Evolutionary conservation across 2,329 filamentous ascomycete genomes (phyloP).

Genomic region (Aspergillus luchuensis): DNA sequence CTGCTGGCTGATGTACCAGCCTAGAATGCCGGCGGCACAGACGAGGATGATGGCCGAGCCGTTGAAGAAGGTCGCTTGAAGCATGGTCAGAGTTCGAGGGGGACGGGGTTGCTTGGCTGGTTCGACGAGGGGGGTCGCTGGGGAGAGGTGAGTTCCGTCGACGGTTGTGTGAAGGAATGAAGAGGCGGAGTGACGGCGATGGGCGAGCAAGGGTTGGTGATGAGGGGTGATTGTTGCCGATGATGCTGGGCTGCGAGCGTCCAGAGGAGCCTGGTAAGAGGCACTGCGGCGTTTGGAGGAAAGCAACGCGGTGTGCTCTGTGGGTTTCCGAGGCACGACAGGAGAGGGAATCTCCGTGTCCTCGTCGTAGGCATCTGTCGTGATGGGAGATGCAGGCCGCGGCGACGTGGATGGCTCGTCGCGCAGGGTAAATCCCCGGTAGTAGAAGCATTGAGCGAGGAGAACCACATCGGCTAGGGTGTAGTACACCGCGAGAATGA

Average conservation of each 20-base stretch:
- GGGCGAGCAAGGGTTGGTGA: constrained; percentile 12
- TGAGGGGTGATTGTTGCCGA: constrained; percentile 17
- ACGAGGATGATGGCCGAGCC: constrained; percentile 75
- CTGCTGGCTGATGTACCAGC: constrained; percentile 74
- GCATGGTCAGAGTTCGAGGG: constrained; percentile 36
- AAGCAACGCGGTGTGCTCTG: constrained; percentile 37
- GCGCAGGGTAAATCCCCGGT: constrained; percentile 69
- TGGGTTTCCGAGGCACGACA: constrained; percentile 22
- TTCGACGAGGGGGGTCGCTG: constrained; percentile 76
- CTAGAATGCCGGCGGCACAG: constrained; percentile 76
- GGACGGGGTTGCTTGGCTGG: constrained; percentile 37
- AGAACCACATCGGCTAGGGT: constrained; percentile 89
- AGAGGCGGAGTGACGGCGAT: constrained; percentile 30
- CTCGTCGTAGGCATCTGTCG: constrained; percentile 19
- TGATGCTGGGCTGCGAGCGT: constrained; percentile 16
- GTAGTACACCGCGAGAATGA: constrained; percentile 92
- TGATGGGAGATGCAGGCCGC: not conserved
- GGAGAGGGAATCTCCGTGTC: constrained; percentile 20
- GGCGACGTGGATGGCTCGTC: constrained; percentile 30
- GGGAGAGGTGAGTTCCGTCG: constrained; percentile 70
- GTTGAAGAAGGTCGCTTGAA: constrained; percentile 68
- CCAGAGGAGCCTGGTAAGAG: constrained; percentile 13
- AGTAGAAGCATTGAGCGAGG: constrained; percentile 90
- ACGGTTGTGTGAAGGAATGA: constrained; percentile 56
- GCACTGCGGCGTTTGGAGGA: constrained; percentile 23